Percentiles rank a stretch among this genome's conserved stretches.
These are phyloP conservation scores for Asterionellopsis glacialis DNA, from an alignment of 108 stramenopile species.

Conservation along the genomic window DNA sequence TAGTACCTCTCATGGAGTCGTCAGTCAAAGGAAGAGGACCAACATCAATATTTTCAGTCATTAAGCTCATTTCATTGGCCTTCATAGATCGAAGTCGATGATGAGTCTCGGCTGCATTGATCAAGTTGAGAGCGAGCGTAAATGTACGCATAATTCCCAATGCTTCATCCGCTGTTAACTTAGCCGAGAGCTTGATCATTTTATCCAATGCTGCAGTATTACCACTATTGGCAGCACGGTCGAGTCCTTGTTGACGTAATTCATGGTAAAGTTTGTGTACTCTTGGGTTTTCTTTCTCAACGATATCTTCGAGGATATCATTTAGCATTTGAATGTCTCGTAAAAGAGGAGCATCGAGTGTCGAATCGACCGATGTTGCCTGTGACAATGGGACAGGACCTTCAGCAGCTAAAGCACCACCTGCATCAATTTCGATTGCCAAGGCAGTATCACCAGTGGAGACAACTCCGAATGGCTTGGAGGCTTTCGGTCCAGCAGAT, in stretches of 20 bases:
- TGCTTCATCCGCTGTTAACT: constrained; percentile 50
- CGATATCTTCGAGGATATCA: constrained; percentile 63
- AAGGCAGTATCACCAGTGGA: too few species aligned
- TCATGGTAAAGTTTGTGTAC: constrained; percentile 62
- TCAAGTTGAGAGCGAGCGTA: constrained; percentile 65
- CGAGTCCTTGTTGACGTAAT: constrained; percentile 58
- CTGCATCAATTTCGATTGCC: too few species aligned
- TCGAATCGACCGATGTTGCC: background rate
- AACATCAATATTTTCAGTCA: constrained; percentile 9
- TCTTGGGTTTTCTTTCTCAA: constrained; percentile 51
- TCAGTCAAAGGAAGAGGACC: constrained; percentile 74
- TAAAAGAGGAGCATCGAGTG: constrained; percentile 34
- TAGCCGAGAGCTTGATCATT: constrained; percentile 53
- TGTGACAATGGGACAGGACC: constrained; percentile 14
- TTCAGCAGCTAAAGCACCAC: background rate
- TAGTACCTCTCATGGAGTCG: constrained; percentile 72
- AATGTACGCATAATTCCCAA: constrained; percentile 73
- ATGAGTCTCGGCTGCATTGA: constrained; percentile 85
- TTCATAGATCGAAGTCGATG: constrained; percentile 65
- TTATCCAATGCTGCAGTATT: constrained; percentile 37
- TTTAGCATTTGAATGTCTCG: constrained; percentile 70
- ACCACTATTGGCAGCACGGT: constrained; percentile 47
- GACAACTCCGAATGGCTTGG: too few species aligned
- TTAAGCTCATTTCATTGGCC: constrained; percentile 16
- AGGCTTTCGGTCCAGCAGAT: too few species aligned